These are phyloP conservation scores for Ophiostoma ips DNA, from an alignment of 2,329 filamentous ascomycete genomes.

Conservation along the genomic window DNA sequence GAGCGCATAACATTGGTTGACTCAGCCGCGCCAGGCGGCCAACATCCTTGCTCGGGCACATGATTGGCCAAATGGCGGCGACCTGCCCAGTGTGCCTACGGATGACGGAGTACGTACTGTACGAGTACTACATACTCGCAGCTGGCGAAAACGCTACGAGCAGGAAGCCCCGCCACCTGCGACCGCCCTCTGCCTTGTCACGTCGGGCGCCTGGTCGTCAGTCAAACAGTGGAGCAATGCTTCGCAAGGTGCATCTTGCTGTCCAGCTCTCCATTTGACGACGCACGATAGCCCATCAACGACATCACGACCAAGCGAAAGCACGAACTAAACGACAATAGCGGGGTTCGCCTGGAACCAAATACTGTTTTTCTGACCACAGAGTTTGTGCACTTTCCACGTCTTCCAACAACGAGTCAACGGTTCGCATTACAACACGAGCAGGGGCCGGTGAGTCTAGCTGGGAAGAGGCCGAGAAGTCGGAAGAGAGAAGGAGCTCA, in stretches of 20 bases:
- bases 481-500: too few relatives aligned
- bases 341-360: too few relatives aligned
- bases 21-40: slow-evolving; percentile 1
- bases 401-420: too few relatives aligned
- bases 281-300: neutral
- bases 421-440: too few relatives aligned
- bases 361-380: too few relatives aligned
- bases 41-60: neutral
- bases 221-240: neutral
- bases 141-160: too few relatives aligned
- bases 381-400: too few relatives aligned
- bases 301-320: neutral
- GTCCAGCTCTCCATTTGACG: neutral
- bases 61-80: neutral
- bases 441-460: too few relatives aligned
- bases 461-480: too few relatives aligned
- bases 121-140: too few relatives aligned
- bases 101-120: too few relatives aligned
- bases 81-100: too few relatives aligned
- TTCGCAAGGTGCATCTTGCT: neutral
- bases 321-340: neutral
- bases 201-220: neutral
- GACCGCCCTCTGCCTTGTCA: neutral
- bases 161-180: neutral
- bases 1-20: neutral